These are phyloP conservation scores for Areca catechu DNA, from an alignment of 176 grass and related monocot genomes.

Conservation along the genomic window DNA sequence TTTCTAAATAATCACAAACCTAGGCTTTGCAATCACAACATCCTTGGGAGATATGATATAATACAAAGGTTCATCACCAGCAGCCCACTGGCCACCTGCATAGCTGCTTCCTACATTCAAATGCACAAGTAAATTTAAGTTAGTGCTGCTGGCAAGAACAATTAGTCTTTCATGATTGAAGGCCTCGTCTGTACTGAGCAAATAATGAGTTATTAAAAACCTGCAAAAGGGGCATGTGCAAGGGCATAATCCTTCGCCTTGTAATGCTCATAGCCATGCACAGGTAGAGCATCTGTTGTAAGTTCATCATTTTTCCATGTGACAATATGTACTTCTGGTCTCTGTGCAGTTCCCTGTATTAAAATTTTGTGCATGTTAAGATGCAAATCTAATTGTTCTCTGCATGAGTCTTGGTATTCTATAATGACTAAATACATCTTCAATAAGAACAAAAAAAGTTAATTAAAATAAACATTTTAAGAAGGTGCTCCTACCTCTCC, in stretches of 20 bases:
- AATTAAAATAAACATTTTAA: too few species aligned
- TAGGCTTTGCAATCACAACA: slow-evolving; percentile 91
- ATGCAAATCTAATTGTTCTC: slow-evolving; percentile 1
- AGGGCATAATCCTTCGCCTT: slow-evolving; percentile 93
- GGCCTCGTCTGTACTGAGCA: neutral
- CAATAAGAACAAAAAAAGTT: too few species aligned
- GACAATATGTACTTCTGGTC: slow-evolving; percentile 90
- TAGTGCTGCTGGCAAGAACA: too few species aligned
- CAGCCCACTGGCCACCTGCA: slow-evolving; percentile 95
- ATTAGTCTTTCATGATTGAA: too few species aligned
- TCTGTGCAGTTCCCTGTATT: slow-evolving; percentile 74
- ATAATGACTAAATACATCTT: too few species aligned
- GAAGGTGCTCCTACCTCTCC: too few species aligned
- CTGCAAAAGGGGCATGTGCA: slow-evolving; percentile 88
- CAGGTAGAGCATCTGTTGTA: slow-evolving; percentile 91
- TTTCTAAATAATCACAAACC: slow-evolving; percentile 42
- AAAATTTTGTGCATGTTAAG: slow-evolving; percentile 7
- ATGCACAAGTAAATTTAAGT: slow-evolving; percentile 5
- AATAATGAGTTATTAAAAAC: slow-evolving; percentile 25
- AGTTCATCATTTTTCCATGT: slow-evolving; percentile 96
- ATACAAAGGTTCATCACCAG: slow-evolving; percentile 95
- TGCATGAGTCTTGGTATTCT: too few species aligned
- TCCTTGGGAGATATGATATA: slow-evolving; percentile 98
- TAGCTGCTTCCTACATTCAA: slow-evolving; percentile 76
- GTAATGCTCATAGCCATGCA: slow-evolving; percentile 98